Evolutionary conservation across 352 stramenopile species (phyloP).

Genomic region (Halophytophthora batemanensis): DNA sequence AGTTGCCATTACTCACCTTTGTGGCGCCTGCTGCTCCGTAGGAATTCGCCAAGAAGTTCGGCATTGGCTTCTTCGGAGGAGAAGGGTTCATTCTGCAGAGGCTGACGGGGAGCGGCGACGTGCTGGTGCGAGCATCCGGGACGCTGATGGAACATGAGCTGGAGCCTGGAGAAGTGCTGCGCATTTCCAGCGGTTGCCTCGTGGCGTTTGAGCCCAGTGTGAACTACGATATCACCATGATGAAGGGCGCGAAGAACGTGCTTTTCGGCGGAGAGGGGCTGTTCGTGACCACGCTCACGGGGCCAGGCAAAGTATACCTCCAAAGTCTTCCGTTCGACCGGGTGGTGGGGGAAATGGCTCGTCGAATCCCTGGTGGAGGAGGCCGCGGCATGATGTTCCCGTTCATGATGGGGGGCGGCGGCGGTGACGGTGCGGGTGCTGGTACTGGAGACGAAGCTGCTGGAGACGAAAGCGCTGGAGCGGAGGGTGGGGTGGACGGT

Average conservation of each 20-base stretch:
- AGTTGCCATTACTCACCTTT: background rate
- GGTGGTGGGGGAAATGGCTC: conserved; percentile 91
- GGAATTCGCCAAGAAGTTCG: conserved; percentile 90
- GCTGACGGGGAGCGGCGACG: conserved; percentile 87
- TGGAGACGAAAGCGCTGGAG: conserved; percentile 20
- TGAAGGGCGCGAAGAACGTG: conserved; percentile 92
- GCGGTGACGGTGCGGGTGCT: conserved; percentile 22
- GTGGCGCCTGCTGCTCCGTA: conserved; percentile 11
- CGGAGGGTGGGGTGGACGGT: conserved; percentile 10
- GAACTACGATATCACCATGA: conserved; percentile 90
- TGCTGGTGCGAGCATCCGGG: conserved; percentile 90
- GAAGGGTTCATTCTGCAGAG: conserved; percentile 94
- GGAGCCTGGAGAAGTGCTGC: conserved; percentile 83
- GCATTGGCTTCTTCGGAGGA: conserved; percentile 92
- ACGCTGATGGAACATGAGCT: conserved; percentile 87
- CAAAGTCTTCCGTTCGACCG: conserved; percentile 91
- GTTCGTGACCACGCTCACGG: conserved; percentile 93
- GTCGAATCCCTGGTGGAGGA: conserved; percentile 74
- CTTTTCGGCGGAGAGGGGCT: conserved; percentile 93
- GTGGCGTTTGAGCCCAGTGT: conserved; percentile 88
- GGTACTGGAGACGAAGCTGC: conserved; percentile 26
- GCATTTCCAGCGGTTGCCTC: conserved; percentile 90
- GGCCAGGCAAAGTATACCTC: conserved; percentile 88
- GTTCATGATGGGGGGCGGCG: conserved; percentile 72
- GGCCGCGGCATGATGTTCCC: conserved; percentile 85